Evolutionary conservation across 148 eudicot species (phyloP), one percentile per base, ranked within the genome.

Genomic region (Heliamphora exappendiculata): DNA sequence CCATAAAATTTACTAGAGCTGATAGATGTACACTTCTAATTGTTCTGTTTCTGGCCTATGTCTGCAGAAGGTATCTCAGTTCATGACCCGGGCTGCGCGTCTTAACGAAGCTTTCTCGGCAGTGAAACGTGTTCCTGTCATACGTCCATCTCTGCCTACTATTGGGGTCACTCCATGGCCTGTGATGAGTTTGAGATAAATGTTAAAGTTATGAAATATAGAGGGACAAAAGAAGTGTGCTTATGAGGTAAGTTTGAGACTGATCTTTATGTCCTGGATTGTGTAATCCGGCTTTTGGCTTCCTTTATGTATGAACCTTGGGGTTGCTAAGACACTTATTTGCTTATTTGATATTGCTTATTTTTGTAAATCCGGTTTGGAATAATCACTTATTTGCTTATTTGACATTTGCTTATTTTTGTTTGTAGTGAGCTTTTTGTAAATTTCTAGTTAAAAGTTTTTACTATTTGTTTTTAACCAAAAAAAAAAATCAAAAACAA

Each of bases 51-150:
- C 0, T 45, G 22, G 4, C 22, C 16, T 22, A 65, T 39, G 44
- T 34, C 49, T 75, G 34, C 98, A 94, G 98, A 91, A 89, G 95
- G 91, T 91, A 67, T 88, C 97, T 76, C 98, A 94, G 80, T 85
- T 94, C 78, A 90, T 88, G 95, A 91, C 85, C 83, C 89, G 85
- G 17, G 93, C 85, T 74, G 97, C 93, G 74, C 90, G 89, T 12
- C 90, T 94, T 24, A 94, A 91, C 66, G 97, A 94, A 81, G 98
- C 98, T 57, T 94, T 94, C 82, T 94, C 97, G 11, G 84, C 91
- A 79, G 98, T 94, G 79, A 94, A 86, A 81, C 85, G 95, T 44
- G 93, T 90, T 13, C 98, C 98, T 36, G 78, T 90, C 20, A 75
- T 89, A 39, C 83, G 98, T n/a, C 95, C 98, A 57, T 75, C 88